Base-by-base conservation (phyloP, 2,329 filamentous ascomycete species). In the Paecilomyces formosus region DNA sequence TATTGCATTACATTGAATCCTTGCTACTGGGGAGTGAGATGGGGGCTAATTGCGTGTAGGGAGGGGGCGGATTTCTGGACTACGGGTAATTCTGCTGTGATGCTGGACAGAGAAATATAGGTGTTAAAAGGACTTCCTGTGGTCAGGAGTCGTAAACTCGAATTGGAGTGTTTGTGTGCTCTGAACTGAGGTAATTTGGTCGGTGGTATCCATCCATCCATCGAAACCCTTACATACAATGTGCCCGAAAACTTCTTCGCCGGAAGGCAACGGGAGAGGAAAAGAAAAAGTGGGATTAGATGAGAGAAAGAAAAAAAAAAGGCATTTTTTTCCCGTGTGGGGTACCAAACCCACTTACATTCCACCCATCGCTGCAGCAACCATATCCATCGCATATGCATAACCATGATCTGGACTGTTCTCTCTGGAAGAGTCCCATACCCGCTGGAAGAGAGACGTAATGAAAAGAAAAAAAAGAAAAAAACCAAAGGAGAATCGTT, bases 401-500 rank as follows among this genome's bases (percentile, higher is more conserved):
- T 45, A 21, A 45, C n/a, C 39, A 45, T 45, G 39, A 45, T 45
- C 15, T 45, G 39, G 39, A 45, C 39, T n/a, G 15, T 45, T 45
- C 39, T 45, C 39, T 45, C 7, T 18, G 39, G 30, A 31, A 45
- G 15, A 45, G 39, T 45, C 39, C 39, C 39, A 45, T 18, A 45
- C n/a, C 15, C 3, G 21, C 24, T 49, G 53, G 35, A 35, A 55
- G 31, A n/a, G n/a, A 54, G 24, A 26, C 22, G 21, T 26, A 51
- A 11, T 53, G 13, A 24, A 45, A 39, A 45, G 45, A 28, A 22
- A 53, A 15, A 30, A 55, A 39, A 53, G 24, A 21, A 50, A 30
- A 53, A 55, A 57, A 24, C 18, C 18, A 39, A 54, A 56, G 53
- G 57, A 54, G 59, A 28, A 9, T 45, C 39, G 39, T 45, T 11